Base-by-base conservation (phyloP, 345 rosid genomes). In the Lumnitzera racemosa region DNA sequence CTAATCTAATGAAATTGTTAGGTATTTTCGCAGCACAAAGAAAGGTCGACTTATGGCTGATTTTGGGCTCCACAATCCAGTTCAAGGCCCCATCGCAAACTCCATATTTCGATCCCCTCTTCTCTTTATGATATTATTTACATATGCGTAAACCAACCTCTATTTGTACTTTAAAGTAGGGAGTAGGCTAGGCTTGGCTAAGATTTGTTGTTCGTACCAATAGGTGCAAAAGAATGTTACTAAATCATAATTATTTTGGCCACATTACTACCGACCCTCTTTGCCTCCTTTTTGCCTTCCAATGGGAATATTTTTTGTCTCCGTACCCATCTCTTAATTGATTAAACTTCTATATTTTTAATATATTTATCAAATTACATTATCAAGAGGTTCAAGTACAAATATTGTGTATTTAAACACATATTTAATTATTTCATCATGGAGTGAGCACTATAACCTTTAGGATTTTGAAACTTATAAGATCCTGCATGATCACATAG, bases 161-260 rank as follows among this genome's bases (percentile, higher is more conserved):
- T 46, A 48, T 46, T 27, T 63, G 53, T 55, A 31, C 49, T 24
- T 23, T 36, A 17, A 29, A 11, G 17, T 17, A 49, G 56, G 31
- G 48, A 13, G 63, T 54, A 64, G 68, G 63, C 58, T 51, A 56
- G 16, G 29, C 5, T 52, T 29, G 58, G 51, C 64, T 65, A 16
- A 31, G 9, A 3, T 14, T 62, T 12, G 2, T 47, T 65, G 66
- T 68, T 74, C 74, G 62, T 57, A 51, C 13, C 29, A 61, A 61
- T 60, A 65, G 75, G 70, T 74, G 61, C 62, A 63, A n/a, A 48
- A 57, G 70, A 53, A 59, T 41, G 55, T 65, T 67, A 25, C 76
- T 62, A 57, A n/a, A 36, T 36, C 43, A 51, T 64, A 36, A 55
- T 61, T 53, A 62, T 72, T 64, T 68, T 54, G 51, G 36, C 56